Conservation (phyloP, 2,329 filamentous ascomycete genomes). For the Fusarium cyanostomum region DNA sequence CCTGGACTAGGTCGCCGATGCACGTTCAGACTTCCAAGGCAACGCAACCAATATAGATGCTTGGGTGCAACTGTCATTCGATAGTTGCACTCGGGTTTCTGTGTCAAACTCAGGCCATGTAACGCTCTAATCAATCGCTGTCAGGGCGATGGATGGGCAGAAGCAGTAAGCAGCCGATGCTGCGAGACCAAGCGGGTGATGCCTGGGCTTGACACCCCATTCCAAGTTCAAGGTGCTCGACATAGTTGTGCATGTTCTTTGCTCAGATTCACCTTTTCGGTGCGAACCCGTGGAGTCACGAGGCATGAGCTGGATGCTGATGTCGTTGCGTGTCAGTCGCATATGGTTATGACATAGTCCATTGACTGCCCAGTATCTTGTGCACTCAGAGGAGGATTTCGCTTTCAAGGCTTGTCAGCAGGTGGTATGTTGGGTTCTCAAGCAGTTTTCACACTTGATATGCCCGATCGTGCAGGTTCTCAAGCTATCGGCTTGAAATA, state of each 20-base stretch:
- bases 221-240: neutral
- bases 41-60: neutral
- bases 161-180: neutral
- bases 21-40: neutral
- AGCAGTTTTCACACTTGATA: too few relatives aligned
- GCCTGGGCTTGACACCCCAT: neutral
- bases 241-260: neutral
- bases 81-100: neutral
- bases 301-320: neutral
- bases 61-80: neutral
- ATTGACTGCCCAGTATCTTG: too few relatives aligned
- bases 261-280: neutral
- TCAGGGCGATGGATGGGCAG: neutral
- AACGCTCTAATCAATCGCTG: neutral
- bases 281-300: constrained; percentile 2
- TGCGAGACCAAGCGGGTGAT: neutral
- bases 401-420: too few relatives aligned
- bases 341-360: neutral
- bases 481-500: too few relatives aligned
- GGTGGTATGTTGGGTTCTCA: too few relatives aligned
- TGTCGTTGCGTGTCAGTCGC: neutral
- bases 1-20: neutral
- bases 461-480: too few relatives aligned
- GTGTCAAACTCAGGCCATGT: neutral
- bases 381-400: too few relatives aligned